Evolutionary conservation across 2,329 filamentous ascomycete genomes (phyloP).

Genomic region (Pestalotiopsis sp.): DNA sequence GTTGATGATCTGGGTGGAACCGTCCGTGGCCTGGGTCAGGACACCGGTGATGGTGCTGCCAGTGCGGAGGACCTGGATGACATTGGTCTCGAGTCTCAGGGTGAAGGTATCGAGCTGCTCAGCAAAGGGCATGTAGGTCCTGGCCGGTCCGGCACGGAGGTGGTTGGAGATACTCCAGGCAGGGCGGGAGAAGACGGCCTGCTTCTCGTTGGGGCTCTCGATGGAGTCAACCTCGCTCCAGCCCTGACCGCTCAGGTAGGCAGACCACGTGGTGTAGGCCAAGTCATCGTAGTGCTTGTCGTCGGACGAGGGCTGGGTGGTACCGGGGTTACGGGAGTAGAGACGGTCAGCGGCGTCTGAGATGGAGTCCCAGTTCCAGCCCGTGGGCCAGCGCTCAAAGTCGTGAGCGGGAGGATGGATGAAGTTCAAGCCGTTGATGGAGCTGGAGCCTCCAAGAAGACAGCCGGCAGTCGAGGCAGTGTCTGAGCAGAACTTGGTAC

Average conservation of each 20-base stretch:
- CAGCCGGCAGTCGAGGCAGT: constrained; percentile 7
- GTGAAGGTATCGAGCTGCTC: constrained; percentile 5
- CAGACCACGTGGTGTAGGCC: constrained; percentile 6
- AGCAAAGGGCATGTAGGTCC: constrained; percentile 10
- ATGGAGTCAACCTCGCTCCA: constrained; percentile 5
- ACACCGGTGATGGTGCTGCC: constrained; percentile 11
- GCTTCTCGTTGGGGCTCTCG: constrained; percentile 9
- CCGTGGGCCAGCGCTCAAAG: constrained; percentile 6
- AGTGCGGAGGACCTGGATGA: constrained; percentile 5
- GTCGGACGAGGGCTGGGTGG: constrained; percentile 1
- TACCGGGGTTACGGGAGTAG: constrained; percentile 5
- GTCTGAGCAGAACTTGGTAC: constrained; percentile 8
- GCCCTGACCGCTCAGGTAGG: background rate
- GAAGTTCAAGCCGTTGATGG: constrained; percentile 7
- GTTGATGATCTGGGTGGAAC: constrained; percentile 7
- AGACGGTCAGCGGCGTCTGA: constrained; percentile 3
- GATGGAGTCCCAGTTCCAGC: constrained; percentile 1
- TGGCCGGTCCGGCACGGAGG: background rate
- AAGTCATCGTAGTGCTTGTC: constrained; percentile 8
- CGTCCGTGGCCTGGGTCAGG: background rate
- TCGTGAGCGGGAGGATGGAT: constrained; percentile 3
- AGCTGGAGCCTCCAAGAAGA: constrained; percentile 8
- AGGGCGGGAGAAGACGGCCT: constrained; percentile 2
- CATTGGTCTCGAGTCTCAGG: constrained; percentile 6
- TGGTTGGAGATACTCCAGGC: constrained; percentile 12